Evolutionary conservation across 768 basidiomycete species (phyloP).

Genomic region (Coprinopsis sp.): DNA sequence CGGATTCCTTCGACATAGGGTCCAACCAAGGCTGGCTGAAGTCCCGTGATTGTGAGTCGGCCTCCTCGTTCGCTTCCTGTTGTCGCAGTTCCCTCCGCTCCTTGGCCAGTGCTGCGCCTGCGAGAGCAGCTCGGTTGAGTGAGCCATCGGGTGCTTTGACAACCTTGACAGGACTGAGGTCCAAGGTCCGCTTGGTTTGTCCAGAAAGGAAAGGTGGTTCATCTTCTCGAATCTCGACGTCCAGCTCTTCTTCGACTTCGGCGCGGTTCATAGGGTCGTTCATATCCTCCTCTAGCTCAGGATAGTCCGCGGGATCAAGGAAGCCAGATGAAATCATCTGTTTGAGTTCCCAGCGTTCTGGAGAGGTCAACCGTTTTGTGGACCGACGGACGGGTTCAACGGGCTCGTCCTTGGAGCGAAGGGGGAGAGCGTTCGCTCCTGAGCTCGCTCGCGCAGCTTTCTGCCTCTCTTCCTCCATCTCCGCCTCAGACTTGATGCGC

Average conservation of each 20-base stretch:
- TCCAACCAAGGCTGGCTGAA: slow-evolving; percentile 97
- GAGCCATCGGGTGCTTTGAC: slow-evolving; percentile 99
- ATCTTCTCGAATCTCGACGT: slow-evolving; percentile 95
- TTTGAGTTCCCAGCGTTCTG: slow-evolving; percentile 99
- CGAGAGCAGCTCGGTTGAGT: slow-evolving; percentile 90
- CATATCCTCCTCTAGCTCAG: slow-evolving; percentile 86
- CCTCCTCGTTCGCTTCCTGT: slow-evolving; percentile 91
- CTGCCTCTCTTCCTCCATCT: slow-evolving; percentile 77
- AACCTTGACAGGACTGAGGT: slow-evolving; percentile 95
- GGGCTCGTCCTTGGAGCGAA: slow-evolving; percentile 50
- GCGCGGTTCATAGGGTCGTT: slow-evolving; percentile 69
- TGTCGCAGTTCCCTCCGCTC: slow-evolving; percentile 92
- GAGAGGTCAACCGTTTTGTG: slow-evolving; percentile 88
- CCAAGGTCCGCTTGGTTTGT: slow-evolving; percentile 92
- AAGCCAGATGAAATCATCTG: slow-evolving; percentile 96
- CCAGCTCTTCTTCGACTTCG: slow-evolving; percentile 93
- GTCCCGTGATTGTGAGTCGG: slow-evolving; percentile 91
- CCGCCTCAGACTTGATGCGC: slow-evolving; percentile 90
- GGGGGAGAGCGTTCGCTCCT: slow-evolving; percentile 84
- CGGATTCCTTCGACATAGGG: slow-evolving; percentile 88
- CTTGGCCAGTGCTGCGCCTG: slow-evolving; percentile 89
- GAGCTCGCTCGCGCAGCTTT: slow-evolving; percentile 61
- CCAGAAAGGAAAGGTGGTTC: slow-evolving; percentile 95
- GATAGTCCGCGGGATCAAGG: slow-evolving; percentile 89
- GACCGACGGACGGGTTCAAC: slow-evolving; percentile 66